Percentiles rank a stretch among this genome's conserved stretches.
These are phyloP conservation scores for Aspergillus mulundensis DNA, from an alignment of 495 filamentous ascomycete genomes.

Conservation along the genomic window DNA sequence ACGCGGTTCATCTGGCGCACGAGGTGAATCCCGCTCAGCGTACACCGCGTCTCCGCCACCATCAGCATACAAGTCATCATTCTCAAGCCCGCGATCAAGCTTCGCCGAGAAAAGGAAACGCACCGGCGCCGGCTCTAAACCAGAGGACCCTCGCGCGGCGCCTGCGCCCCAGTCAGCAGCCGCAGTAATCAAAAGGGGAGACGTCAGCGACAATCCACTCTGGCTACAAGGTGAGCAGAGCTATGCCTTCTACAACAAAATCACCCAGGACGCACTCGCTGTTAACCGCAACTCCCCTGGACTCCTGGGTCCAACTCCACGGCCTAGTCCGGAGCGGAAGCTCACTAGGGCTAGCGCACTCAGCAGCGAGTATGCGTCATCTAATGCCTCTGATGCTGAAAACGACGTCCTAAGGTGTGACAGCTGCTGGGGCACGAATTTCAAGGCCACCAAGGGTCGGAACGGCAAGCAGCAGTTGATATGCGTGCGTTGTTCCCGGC, in stretches of 20 bases:
- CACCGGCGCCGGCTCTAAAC: constrained; percentile 1
- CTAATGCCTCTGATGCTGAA: constrained; percentile 33
- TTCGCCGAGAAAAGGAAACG: constrained; percentile 9
- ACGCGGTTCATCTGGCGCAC: constrained; percentile 11
- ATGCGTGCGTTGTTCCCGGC: constrained; percentile 46
- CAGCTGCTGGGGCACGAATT: constrained; percentile 48
- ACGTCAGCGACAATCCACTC: constrained; percentile 39
- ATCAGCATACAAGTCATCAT: constrained; percentile 30
- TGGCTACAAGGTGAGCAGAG: constrained; percentile 51
- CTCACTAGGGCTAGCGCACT: constrained; percentile 36
- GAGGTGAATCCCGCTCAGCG: constrained; percentile 29
- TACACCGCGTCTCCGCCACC: constrained; percentile 34
- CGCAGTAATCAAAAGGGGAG: constrained; percentile 19
- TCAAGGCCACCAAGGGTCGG: constrained; percentile 45
- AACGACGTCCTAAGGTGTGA: constrained; percentile 46
- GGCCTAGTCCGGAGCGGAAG: constrained; percentile 27
- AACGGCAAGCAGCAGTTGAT: constrained; percentile 48
- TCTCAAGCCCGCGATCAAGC: constrained; percentile 24
- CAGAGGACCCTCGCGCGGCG: background rate
- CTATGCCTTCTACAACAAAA: constrained; percentile 51
- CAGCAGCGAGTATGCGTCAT: constrained; percentile 45
- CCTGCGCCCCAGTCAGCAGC: constrained; percentile 1
- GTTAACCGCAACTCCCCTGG: constrained; percentile 25
- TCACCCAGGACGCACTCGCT: constrained; percentile 42
- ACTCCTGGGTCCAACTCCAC: constrained; percentile 25